Conservation (phyloP, 805 yeast species). For the Yarrowia sp. region DNA sequence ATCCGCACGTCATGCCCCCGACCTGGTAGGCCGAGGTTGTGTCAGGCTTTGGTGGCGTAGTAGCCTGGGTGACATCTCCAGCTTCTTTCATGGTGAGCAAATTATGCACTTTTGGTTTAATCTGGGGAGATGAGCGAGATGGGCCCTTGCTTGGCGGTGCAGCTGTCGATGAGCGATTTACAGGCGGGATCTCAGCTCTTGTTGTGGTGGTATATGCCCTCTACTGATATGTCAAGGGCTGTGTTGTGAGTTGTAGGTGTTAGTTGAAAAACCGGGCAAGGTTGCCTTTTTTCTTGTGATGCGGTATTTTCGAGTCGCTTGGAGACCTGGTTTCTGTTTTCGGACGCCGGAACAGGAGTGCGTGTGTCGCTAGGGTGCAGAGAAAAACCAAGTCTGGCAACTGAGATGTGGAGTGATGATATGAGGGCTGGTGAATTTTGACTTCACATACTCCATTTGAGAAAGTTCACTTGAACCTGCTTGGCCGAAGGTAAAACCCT, state of each 20-base stretch:
- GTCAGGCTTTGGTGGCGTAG: slow-evolving; percentile 27
- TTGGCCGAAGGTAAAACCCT: slow-evolving; percentile 19
- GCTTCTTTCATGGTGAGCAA: slow-evolving; percentile 35
- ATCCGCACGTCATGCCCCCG: slow-evolving; percentile 90
- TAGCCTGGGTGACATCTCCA: not conserved
- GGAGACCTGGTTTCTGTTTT: no score
- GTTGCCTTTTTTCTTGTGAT: no score
- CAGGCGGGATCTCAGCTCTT: not conserved
- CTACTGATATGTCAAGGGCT: no score
- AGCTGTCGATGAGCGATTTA: slow-evolving; percentile 2
- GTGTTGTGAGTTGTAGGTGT: no score
- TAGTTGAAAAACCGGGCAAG: no score
- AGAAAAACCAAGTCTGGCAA: slow-evolving; percentile 11
- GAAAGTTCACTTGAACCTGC: slow-evolving; percentile 29
- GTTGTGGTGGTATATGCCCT: no score
- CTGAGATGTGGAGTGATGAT: slow-evolving; percentile 32
- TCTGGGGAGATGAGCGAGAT: slow-evolving; percentile 2
- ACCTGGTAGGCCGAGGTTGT: slow-evolving; percentile 48
- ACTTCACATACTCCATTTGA: slow-evolving; percentile 6
- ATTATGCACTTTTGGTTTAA: slow-evolving; percentile 32
- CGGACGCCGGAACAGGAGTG: no score
- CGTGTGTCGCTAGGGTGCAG: no score
- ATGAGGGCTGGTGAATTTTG: slow-evolving; percentile 30
- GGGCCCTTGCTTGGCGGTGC: slow-evolving; percentile 15
- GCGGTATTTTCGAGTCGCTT: no score